Percentiles rank a stretch among this genome's conserved stretches.
phyloP scores from a whole-genome alignment of 495 filamentous ascomycete species.

The Halenospora varia region DNA sequence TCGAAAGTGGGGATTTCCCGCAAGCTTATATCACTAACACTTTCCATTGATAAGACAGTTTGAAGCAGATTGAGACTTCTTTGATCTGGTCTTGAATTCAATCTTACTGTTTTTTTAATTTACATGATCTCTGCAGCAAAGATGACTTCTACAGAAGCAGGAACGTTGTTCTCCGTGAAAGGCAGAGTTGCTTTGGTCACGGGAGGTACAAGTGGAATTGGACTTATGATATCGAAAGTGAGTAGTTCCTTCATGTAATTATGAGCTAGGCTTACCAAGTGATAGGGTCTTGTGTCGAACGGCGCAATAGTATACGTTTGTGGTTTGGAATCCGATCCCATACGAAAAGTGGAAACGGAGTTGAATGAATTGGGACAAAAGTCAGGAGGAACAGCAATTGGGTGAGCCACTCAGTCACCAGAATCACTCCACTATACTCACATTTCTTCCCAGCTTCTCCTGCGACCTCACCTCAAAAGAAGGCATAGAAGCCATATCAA shows the following conservation, averaged over 20 bases:
- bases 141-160: conserved; percentile 26
- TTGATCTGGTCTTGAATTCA: no score
- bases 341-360: conserved; percentile 29
- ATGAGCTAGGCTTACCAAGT: background rate
- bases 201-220: conserved; percentile 41
- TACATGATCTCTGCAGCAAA: background rate
- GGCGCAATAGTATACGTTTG: conserved; percentile 41
- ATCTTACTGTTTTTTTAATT: no score
- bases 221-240: conserved; percentile 40
- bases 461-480: conserved; percentile 38
- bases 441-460: conserved; percentile 30
- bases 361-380: conserved; percentile 29
- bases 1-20: no score
- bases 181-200: conserved; percentile 39
- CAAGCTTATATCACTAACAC: no score
- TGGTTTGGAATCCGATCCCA: conserved; percentile 33
- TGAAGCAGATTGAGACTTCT: no score
- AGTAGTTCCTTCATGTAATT: background rate
- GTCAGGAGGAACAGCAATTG: conserved; percentile 32
- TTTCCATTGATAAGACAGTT: no score
- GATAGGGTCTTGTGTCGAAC: conserved; percentile 38
- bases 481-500: conserved; percentile 27
- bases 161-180: conserved; percentile 28
- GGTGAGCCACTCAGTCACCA: conserved; percentile 23
- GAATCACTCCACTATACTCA: background rate